Conservation (phyloP, 228 moss, liverwort and hornwort genomes). For the Sphagnum fallax region DNA sequence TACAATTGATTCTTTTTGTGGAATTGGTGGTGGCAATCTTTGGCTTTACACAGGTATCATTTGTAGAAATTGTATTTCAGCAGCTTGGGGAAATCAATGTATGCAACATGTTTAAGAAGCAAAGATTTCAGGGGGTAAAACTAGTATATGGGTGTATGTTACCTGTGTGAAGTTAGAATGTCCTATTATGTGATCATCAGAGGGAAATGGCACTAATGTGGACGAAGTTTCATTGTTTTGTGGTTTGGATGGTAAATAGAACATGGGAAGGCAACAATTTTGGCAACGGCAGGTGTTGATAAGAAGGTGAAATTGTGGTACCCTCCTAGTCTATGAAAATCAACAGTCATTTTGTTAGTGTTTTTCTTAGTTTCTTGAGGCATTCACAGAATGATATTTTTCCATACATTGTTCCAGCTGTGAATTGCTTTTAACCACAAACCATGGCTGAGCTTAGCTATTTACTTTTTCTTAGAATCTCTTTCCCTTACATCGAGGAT, state of each 20-base stretch:
- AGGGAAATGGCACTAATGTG: neutral
- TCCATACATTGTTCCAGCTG: too few species aligned
- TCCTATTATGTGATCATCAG: too few species aligned
- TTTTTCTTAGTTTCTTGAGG: too few species aligned
- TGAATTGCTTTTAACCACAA: too few species aligned
- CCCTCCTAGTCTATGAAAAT: constrained; percentile 24
- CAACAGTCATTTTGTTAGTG: too few species aligned
- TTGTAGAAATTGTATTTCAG: neutral
- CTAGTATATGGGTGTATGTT: neutral
- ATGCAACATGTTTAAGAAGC: neutral
- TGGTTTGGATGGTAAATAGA: constrained; percentile 34
- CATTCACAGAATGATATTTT: too few species aligned
- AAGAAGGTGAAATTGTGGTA: constrained; percentile 95
- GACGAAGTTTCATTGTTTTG: neutral
- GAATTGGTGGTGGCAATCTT: too few species aligned
- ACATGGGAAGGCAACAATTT: constrained; percentile 72
- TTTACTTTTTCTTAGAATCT: too few species aligned
- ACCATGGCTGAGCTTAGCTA: too few species aligned
- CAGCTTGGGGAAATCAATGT: neutral
- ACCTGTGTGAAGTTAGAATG: neutral
- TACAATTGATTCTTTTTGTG: too few species aligned
- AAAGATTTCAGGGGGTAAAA: neutral
- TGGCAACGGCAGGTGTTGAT: constrained; percentile 84
- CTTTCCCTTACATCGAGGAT: too few species aligned
- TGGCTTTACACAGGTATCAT: neutral